Evolutionary conservation across 1,284 basidiomycete species (phyloP), one percentile per base, ranked within the genome.

Genomic region (Rhodotorula sp.): DNA sequence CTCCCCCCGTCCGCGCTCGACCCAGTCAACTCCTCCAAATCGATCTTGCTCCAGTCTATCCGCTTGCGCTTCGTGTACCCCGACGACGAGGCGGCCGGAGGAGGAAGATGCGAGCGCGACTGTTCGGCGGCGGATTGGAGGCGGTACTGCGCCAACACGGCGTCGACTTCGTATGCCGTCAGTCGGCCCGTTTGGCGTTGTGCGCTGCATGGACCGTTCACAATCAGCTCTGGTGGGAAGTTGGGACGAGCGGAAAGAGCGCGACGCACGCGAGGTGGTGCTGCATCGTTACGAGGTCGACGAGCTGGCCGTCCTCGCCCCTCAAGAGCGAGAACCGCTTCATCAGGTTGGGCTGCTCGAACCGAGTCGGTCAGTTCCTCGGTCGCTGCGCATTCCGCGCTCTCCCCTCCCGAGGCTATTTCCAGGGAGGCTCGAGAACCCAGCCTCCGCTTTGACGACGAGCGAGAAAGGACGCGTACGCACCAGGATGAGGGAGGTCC

Each of bases 321-420:
- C 69, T 34, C 15, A 74, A 17, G 1, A 74, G 48, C 34, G 70
- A 64, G 59, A 74, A 74, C n/a, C 72, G 70, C 30, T 59, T 59
- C n/a, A 65, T 64, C 56, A 74, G 62, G 13, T 68, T 62, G 1
- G 72, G 72, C 70, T 69, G 62, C 53, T 39, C 19, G 17, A 13
- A 24, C 32, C 22, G 19, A 24, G 11, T 6, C 5, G 29, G 47
- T 53, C 49, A 46, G 51, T 22, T 29, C 10, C 34, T 29, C 27
- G 20, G 2, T 39, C 36, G 39, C 39, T 44, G 13, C 39, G 39
- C 39, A 44, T 44, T 15, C 39, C 39, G 11, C 39, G 11, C 39
- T 17, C 7, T 44, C 39, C 39, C 13, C 19, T 8, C 39, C 39
- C 39, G 39, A 44, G 39, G 39, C 39, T 44, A 44, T 44, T 44